phyloP scores from a whole-genome alignment of 192 early-diverging fungal species.

The Ambispora gerdemannii region DNA sequence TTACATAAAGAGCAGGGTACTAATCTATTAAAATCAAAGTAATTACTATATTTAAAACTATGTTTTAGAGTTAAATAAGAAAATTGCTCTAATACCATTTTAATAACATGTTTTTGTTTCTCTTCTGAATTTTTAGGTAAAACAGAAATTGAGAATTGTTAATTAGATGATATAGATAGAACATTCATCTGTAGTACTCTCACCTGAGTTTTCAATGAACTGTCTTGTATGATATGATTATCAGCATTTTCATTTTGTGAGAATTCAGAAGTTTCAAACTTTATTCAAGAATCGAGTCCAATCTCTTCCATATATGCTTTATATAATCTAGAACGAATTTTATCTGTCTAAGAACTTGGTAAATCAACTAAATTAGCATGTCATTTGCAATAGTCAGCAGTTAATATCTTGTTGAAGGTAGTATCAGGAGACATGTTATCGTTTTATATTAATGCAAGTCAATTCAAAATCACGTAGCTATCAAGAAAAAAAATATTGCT shows the following conservation, averaged over 20 bases:
- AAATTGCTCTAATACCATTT: conserved; percentile 18
- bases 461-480: conserved; percentile 12
- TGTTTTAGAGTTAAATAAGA: not conserved
- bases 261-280: conserved; percentile 4
- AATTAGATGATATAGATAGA: conserved; percentile 1
- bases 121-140: conserved; percentile 6
- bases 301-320: conserved; percentile 9
- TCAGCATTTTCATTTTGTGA: not conserved
- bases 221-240: no score
- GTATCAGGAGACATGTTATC: no score
- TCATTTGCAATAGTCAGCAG: conserved; percentile 13
- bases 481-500: not conserved
- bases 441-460: conserved; percentile 17
- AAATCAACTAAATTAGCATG: conserved; percentile 17
- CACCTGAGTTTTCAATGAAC: not conserved
- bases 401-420: conserved; percentile 16
- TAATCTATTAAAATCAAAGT: conserved; percentile 20
- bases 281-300: conserved; percentile 9
- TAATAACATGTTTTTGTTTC: not conserved
- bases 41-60: conserved; percentile 24
- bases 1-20: conserved; percentile 24
- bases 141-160: not conserved
- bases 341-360: conserved; percentile 21
- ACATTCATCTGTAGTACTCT: not conserved
- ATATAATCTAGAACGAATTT: conserved; percentile 23